These are phyloP conservation scores for Epichloe brachyelytri DNA, from an alignment of 2,329 filamentous ascomycete genomes.

Conservation along the genomic window DNA sequence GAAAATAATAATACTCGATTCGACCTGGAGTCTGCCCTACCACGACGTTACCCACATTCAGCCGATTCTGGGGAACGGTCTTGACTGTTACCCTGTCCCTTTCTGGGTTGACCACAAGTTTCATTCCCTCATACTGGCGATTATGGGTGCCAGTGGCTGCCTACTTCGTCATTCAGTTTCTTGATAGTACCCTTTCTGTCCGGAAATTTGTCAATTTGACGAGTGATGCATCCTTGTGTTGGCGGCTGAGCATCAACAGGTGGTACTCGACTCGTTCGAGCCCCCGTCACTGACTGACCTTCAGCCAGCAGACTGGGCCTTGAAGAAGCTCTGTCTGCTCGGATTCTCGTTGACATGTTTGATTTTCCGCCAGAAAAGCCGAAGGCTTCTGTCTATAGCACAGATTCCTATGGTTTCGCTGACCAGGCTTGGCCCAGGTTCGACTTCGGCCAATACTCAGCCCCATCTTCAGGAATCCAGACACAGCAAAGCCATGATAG, in stretches of 20 bases:
- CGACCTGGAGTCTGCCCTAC: constrained; percentile 9
- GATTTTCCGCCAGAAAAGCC: constrained; percentile 21
- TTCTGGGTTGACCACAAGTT: constrained; percentile 5
- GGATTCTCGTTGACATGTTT: constrained; percentile 25
- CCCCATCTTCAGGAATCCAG: constrained; percentile 11
- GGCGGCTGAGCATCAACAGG: constrained; percentile 22
- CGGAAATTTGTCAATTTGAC: constrained; percentile 19
- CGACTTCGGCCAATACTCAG: constrained; percentile 14
- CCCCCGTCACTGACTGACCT: constrained; percentile 23
- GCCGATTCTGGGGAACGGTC: constrained; percentile 10
- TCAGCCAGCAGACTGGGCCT: constrained; percentile 21
- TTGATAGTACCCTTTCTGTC: constrained; percentile 19
- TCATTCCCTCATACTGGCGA: constrained; percentile 19
- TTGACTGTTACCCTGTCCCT: constrained; percentile 9
- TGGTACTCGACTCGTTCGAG: constrained; percentile 27
- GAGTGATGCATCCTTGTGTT: constrained; percentile 25
- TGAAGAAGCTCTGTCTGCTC: constrained; percentile 16
- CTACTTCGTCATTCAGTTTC: constrained; percentile 18
- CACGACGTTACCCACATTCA: constrained; percentile 10
- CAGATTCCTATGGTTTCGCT: constrained; percentile 18
- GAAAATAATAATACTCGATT: constrained; percentile 1
- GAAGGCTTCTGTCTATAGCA: constrained; percentile 17
- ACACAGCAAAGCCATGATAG: constrained; percentile 14
- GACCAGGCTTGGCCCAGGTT: constrained; percentile 21
- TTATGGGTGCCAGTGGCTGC: constrained; percentile 25